Conservation (phyloP, 441 rosid genomes). For the Pelargonium australe region DNA sequence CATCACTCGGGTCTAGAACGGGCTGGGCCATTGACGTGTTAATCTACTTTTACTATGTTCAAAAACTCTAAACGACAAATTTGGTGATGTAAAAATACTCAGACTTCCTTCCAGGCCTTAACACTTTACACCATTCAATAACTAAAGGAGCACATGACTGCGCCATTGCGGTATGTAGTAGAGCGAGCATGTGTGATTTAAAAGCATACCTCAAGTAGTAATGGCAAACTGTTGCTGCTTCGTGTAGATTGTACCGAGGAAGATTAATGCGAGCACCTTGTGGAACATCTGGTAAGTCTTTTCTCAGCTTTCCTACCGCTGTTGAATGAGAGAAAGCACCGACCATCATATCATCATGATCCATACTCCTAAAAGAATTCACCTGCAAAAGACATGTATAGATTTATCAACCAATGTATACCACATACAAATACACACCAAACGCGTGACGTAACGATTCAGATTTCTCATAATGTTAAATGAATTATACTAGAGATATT, state of each 20-base stretch:
- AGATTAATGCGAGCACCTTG: constrained; percentile 57
- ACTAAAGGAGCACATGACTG: neutral
- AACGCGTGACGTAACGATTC: neutral
- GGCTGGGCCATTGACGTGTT: neutral
- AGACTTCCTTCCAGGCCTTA: neutral
- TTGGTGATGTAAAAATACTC: neutral
- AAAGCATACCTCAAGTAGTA: constrained; percentile 76
- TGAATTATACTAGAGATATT: neutral
- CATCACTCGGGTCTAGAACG: too few relatives aligned
- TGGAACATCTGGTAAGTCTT: constrained; percentile 88
- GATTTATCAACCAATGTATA: neutral
- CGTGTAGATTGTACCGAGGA: constrained; percentile 67
- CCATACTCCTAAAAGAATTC: constrained; percentile 85
- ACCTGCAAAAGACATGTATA: constrained; percentile 45
- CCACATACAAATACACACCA: neutral
- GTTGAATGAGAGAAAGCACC: constrained; percentile 94
- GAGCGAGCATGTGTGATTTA: neutral
- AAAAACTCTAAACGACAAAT: neutral
- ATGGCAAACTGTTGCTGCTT: constrained; percentile 81
- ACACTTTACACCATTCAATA: neutral
- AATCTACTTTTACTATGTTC: neutral
- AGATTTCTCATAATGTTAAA: neutral
- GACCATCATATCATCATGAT: constrained; percentile 89
- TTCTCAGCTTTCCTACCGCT: constrained; percentile 88
- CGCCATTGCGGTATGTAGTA: neutral